phyloP scores from a whole-genome alignment of 1,139 yeast species.

The Diutina catenulata region DNA sequence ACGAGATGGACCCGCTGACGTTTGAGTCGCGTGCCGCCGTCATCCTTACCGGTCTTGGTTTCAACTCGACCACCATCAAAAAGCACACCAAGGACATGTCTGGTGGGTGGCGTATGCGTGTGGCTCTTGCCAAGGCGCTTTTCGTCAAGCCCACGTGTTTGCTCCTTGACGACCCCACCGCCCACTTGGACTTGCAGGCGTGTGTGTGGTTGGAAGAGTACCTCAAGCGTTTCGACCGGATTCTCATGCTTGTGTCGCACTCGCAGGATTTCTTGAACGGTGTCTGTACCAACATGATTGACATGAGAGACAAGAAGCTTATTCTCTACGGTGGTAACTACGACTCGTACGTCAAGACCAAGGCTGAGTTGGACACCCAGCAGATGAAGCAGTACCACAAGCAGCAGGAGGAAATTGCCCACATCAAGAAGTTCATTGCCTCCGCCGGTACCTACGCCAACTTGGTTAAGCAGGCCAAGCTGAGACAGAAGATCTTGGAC shows the following conservation, averaged over 20 bases:
- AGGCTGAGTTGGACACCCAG: conserved; percentile 87
- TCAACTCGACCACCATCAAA: conserved; percentile 69
- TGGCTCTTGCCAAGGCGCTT: conserved; percentile 75
- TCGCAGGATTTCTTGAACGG: conserved; percentile 99
- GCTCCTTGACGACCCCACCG: conserved; percentile 95
- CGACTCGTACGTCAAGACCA: conserved; percentile 91
- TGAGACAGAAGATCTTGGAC: conserved; percentile 97
- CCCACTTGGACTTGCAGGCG: conserved; percentile 97
- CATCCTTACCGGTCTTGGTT: conserved; percentile 94
- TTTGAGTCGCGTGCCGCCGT: conserved; percentile 95
- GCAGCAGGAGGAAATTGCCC: conserved; percentile 98
- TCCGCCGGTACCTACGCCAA: conserved; percentile 99
- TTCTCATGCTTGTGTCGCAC: conserved; percentile 89
- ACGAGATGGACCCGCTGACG: conserved; percentile 90
- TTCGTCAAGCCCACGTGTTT: conserved; percentile 81
- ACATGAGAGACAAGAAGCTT: conserved; percentile 75
- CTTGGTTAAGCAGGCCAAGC: conserved; percentile 96
- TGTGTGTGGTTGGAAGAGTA: conserved; percentile 99
- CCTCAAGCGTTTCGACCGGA: conserved; percentile 86
- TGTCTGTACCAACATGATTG: conserved; percentile 96
- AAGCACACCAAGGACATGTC: conserved; percentile 96
- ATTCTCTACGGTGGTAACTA: conserved; percentile 93
- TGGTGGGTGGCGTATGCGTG: conserved; percentile 97
- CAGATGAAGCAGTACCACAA: conserved; percentile 96
- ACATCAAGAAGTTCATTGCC: conserved; percentile 96